Conservation (phyloP, 345 rosid species). For the Hibiscus mutabilis region DNA sequence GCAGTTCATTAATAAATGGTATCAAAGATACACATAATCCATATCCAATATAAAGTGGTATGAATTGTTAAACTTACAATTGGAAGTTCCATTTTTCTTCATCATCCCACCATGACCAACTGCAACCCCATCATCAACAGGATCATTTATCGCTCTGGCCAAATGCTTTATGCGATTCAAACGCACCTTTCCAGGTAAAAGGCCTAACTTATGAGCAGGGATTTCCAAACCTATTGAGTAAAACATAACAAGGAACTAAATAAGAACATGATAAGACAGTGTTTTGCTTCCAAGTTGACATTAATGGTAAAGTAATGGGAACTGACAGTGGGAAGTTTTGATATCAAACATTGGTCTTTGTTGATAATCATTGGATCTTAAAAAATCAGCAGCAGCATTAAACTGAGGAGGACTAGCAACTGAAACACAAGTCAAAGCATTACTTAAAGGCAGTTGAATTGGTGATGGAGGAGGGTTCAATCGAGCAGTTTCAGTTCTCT, state of each 20-base stretch:
- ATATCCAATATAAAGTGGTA: background rate
- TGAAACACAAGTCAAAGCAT: conserved; percentile 26
- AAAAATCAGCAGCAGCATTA: conserved; percentile 11
- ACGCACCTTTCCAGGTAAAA: conserved; percentile 46
- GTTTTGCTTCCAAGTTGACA: background rate
- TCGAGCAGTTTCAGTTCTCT: conserved; percentile 44
- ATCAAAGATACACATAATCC: background rate
- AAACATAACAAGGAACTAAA: background rate
- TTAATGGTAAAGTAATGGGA: background rate
- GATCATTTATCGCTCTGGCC: conserved; percentile 54
- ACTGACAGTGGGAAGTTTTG: conserved; percentile 39
- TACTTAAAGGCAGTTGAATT: conserved; percentile 18
- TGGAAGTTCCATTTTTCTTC: conserved; percentile 26
- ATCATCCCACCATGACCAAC: conserved; percentile 28
- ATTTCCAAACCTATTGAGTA: conserved; percentile 46
- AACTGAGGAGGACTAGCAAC: conserved; percentile 15
- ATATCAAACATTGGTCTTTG: conserved; percentile 14
- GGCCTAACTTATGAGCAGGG: conserved; percentile 41
- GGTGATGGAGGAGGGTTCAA: conserved; percentile 6
- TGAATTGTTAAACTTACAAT: conserved; percentile 36
- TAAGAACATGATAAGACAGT: background rate
- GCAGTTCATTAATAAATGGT: no score
- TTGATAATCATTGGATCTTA: conserved; percentile 17
- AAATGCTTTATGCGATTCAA: conserved; percentile 68
- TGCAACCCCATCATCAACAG: conserved; percentile 21